These are phyloP conservation scores for Inonotus obliquus DNA, from an alignment of 1,284 basidiomycete species.

Conservation along the genomic window DNA sequence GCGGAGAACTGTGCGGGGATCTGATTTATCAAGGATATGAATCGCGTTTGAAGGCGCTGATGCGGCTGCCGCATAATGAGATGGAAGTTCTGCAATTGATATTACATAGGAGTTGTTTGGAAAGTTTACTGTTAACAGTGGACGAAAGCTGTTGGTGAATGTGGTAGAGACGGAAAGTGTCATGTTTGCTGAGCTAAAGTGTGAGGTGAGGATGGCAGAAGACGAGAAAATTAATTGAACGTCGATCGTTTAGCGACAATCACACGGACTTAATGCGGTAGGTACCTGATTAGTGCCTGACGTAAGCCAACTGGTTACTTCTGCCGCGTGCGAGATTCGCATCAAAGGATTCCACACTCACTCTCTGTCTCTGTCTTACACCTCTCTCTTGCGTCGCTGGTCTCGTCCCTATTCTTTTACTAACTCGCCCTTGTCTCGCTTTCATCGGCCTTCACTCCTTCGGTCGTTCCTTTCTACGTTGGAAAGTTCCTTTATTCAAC, in stretches of 20 bases:
- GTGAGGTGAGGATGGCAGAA: not conserved
- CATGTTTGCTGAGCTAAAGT: not conserved
- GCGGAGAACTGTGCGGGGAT: slow-evolving; percentile 35
- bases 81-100: slow-evolving; percentile 42
- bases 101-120: slow-evolving; percentile 53
- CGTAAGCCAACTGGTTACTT: not conserved
- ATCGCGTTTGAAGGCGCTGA: slow-evolving; percentile 54
- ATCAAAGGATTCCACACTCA: not conserved
- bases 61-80: slow-evolving; percentile 52
- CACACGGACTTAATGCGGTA: not conserved
- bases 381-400: slow-evolving; percentile 2
- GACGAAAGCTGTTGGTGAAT: slow-evolving; percentile 8
- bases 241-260: not conserved
- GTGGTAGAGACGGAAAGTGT: slow-evolving; percentile 12
- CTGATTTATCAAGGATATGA: slow-evolving; percentile 55
- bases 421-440: not conserved
- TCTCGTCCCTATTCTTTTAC: slow-evolving; percentile 6
- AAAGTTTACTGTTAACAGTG: slow-evolving; percentile 28
- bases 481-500: not conserved
- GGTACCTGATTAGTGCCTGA: not conserved
- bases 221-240: not conserved
- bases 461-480: not conserved
- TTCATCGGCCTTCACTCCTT: slow-evolving; percentile 11
- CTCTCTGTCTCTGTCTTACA: slow-evolving; percentile 1
- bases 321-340: not conserved